Base-by-base conservation (phyloP, 192 early-diverging fungal species). In the Pilobolus umbonatus region DNA sequence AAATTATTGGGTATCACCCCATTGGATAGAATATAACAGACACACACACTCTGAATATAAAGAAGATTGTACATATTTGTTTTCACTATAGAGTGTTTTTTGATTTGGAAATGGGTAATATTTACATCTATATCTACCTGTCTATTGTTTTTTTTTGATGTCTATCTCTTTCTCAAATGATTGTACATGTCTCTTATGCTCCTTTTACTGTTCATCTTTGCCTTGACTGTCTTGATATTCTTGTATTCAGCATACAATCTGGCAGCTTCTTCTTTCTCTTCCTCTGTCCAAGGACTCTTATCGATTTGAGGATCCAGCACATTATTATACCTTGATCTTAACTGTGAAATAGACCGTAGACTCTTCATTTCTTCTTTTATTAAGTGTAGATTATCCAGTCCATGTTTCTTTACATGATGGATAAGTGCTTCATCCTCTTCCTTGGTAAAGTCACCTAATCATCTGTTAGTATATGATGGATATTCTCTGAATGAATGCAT, bases 1-100 rank as follows among this genome's bases (percentile, higher is more conserved):
- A 69, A 75, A 12, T 60, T 92, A 5, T 62, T 96, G 32, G 92
- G 92, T 24, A 69, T 96, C 21, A 67, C 72, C 32, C 91, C 91
- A 11, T 64, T 95, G 17, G 85, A 91, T 61, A 71, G 89, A 62
- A 96, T 96, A 92, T 96, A 84, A 82, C 0, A 38, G 22, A 40
- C 14, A 42, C 6, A 42, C n/a, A n/a, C n/a, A n/a, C n/a, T n/a
- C n/a, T n/a, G n/a, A n/a, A n/a, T n/a, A n/a, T n/a, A n/a, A n/a
- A n/a, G n/a, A n/a, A n/a, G n/a, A n/a, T n/a, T n/a, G n/a, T n/a
- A n/a, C n/a, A n/a, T n/a, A n/a, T n/a, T n/a, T n/a, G n/a, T n/a
- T n/a, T n/a, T n/a, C n/a, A n/a, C n/a, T n/a, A n/a, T n/a, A n/a
- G n/a, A n/a, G n/a, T n/a, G n/a, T n/a, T n/a, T n/a, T n/a, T n/a